Conservation (phyloP, 202 grass and related monocot species). For the Bolboschoenoplectus hybrid region DNA sequence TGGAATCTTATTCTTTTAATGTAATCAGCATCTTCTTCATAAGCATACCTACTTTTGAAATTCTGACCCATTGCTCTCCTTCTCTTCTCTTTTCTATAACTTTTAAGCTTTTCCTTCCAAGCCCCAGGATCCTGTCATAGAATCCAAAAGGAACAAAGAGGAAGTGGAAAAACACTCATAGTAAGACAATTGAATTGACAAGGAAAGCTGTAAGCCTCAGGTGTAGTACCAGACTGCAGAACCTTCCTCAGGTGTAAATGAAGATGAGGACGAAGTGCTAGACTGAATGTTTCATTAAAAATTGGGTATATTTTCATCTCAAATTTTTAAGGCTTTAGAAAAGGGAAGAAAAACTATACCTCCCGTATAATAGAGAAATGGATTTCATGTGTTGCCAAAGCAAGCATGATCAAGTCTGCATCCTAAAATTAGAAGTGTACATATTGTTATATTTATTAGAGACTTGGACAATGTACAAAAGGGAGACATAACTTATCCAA, state of each 20-base stretch:
- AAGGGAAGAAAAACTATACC: conserved; percentile 30
- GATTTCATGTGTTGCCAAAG: conserved; percentile 55
- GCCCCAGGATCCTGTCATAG: conserved; percentile 33
- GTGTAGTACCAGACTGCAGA: not conserved
- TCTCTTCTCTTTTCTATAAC: not conserved
- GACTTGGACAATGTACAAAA: conserved; percentile 8
- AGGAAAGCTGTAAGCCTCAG: not conserved
- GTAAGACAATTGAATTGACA: conserved; percentile 29
- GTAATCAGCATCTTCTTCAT: conserved; percentile 30
- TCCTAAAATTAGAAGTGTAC: conserved; percentile 44
- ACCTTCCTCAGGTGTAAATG: conserved; percentile 8
- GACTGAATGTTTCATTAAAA: not conserved
- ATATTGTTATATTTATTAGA: conserved; percentile 22
- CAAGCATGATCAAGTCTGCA: conserved; percentile 62
- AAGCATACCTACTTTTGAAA: not conserved
- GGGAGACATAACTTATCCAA: not conserved
- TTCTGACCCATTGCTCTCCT: conserved; percentile 21
- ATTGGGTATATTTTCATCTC: conserved; percentile 5
- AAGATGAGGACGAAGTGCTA: not conserved
- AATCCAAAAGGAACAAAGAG: conserved; percentile 8
- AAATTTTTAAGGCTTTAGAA: conserved; percentile 8
- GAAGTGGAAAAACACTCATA: not conserved
- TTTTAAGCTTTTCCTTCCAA: not conserved
- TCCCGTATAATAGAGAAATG: conserved; percentile 58
- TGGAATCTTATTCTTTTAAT: conserved; percentile 43